Percentiles rank a stretch among this genome's conserved stretches.
Conservation (phyloP, 2,329 filamentous ascomycete genomes). For the Ophiostoma perfectum region DNA sequence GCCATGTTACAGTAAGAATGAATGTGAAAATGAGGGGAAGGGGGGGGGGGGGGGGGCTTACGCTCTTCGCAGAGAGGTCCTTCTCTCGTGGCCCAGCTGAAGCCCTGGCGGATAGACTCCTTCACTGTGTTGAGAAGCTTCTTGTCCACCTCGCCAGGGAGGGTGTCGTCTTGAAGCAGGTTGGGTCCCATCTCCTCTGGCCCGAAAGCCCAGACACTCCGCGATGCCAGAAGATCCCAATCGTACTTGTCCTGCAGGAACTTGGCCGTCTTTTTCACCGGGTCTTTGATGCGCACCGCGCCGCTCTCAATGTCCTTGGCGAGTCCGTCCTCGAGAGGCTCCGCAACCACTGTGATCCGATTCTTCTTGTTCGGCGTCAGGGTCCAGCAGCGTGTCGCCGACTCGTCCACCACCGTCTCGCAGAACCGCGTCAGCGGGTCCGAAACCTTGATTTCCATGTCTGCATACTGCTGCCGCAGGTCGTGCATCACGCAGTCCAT, state of each 20-base stretch:
- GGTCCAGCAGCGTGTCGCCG: conserved; percentile 95
- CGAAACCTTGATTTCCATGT: conserved; percentile 99
- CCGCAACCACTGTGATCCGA: conserved; percentile 96
- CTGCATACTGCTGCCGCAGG: conserved; percentile 84
- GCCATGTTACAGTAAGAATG: conserved; percentile 23
- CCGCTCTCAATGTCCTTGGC: conserved; percentile 91
- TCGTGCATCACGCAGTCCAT: conserved; percentile 99
- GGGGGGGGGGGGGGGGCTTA: conserved; percentile 44
- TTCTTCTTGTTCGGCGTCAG: conserved; percentile 99
- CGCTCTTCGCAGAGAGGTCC: conserved; percentile 96
- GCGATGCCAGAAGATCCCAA: conserved; percentile 88
- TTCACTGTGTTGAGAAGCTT: conserved; percentile 80
- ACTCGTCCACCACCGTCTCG: conserved; percentile 95
- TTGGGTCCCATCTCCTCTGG: conserved; percentile 93
- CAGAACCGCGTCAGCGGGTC: conserved; percentile 97
- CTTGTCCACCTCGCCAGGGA: conserved; percentile 91
- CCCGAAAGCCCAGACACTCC: conserved; percentile 98
- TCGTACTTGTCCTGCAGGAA: conserved; percentile 97
- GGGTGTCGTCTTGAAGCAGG: conserved; percentile 91
- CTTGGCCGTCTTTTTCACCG: conserved; percentile 85
- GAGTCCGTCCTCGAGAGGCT: conserved; percentile 91
- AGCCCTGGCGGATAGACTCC: conserved; percentile 91
- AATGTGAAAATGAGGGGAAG: conserved; percentile 16
- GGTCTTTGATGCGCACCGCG: conserved; percentile 84
- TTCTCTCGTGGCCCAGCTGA: conserved; percentile 93